Percentiles rank a stretch among this genome's conserved stretches.
Conservation (phyloP, 2,329 filamentous ascomycete species). For the Scorias spongiosa region DNA sequence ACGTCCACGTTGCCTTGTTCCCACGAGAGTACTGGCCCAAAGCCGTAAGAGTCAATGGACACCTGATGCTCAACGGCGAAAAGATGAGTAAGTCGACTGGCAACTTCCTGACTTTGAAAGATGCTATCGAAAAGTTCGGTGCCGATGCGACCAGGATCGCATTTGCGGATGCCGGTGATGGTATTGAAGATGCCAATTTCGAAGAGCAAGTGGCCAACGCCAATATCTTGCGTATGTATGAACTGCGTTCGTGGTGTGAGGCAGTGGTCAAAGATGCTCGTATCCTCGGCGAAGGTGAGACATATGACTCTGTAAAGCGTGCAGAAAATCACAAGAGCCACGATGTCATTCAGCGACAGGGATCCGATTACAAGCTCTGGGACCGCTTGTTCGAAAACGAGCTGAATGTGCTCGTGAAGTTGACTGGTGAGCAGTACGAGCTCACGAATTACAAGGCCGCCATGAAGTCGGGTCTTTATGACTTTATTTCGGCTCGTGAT, state of each 20-base stretch:
- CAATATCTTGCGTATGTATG: conserved; percentile 72
- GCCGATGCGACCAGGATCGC: conserved; percentile 85
- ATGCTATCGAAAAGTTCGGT: conserved; percentile 81
- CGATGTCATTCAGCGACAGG: conserved; percentile 56
- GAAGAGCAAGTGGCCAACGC: conserved; percentile 90
- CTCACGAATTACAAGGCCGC: conserved; percentile 70
- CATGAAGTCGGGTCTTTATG: conserved; percentile 73
- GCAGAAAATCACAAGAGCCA: conserved; percentile 31
- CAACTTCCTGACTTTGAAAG: conserved; percentile 85
- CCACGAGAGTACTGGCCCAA: conserved; percentile 76
- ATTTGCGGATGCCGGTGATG: conserved; percentile 86
- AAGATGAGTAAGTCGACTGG: conserved; percentile 98
- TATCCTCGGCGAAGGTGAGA: conserved; percentile 27
- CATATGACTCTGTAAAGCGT: conserved; percentile 27
- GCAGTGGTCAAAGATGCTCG: conserved; percentile 54
- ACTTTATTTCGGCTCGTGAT: conserved; percentile 76
- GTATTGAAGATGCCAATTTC: conserved; percentile 91
- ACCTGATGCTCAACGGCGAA: conserved; percentile 85
- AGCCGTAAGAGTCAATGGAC: conserved; percentile 76
- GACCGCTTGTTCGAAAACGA: conserved; percentile 89
- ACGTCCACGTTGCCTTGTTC: conserved; percentile 86
- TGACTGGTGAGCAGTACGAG: conserved; percentile 65
- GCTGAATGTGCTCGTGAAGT: conserved; percentile 66
- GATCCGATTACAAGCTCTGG: conserved; percentile 54
- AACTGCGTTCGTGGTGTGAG: conserved; percentile 82